Evolutionary conservation across 352 stramenopile species (phyloP).

Genomic region (Globisporangium nunn): DNA sequence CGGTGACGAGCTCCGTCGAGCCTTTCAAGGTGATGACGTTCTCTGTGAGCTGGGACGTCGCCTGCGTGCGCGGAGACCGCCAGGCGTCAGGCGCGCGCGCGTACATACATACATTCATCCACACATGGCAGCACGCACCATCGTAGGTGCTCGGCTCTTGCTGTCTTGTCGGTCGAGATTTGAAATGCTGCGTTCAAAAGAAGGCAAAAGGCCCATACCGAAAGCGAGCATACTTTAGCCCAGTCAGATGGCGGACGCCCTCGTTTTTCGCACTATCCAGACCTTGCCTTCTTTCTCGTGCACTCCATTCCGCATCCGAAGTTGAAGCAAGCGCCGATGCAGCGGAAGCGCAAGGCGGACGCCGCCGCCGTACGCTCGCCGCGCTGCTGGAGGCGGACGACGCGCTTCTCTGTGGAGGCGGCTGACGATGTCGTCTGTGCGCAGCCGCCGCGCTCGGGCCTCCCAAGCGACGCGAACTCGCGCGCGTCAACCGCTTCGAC

Average conservation of each 20-base stretch:
- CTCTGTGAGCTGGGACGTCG: constrained; percentile 63
- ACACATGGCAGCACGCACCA: background rate
- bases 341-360: constrained; percentile 11
- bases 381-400: background rate
- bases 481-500: background rate
- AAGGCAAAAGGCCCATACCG: background rate
- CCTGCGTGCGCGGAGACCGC: constrained; percentile 17
- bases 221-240: background rate
- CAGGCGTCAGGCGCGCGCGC: no score
- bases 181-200: background rate
- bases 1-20: constrained; percentile 96
- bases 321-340: constrained; percentile 5
- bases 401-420: constrained; percentile 3
- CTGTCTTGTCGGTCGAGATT: background rate
- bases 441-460: background rate
- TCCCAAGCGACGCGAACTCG: constrained; percentile 1
- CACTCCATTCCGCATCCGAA: constrained; percentile 6
- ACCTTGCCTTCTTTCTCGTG: no score
- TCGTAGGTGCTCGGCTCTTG: background rate
- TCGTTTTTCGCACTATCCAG: background rate
- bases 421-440: background rate
- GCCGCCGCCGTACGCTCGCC: background rate
- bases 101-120: no score
- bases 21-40: constrained; percentile 99
- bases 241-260: background rate